Evolutionary conservation across 2,329 filamentous ascomycete species (phyloP).

Genomic region (Atkinsonella texensis): DNA sequence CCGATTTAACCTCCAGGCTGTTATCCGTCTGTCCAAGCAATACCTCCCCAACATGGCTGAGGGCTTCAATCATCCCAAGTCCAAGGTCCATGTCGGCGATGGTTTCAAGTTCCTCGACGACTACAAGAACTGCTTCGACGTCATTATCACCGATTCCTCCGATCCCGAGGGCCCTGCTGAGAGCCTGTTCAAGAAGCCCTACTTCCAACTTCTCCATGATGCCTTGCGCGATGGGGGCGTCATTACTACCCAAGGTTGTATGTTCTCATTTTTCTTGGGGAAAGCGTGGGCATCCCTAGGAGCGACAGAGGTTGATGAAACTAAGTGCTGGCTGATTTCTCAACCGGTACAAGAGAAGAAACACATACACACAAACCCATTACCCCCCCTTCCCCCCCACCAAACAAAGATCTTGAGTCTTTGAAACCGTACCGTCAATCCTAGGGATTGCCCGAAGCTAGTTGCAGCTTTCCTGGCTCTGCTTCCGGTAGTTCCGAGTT

Average conservation of each 20-base stretch:
- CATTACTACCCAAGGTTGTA: slow-evolving; percentile 99
- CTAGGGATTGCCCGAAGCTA: slow-evolving; percentile 25
- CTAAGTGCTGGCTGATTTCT: slow-evolving; percentile 2
- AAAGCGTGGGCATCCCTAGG: slow-evolving; percentile 26
- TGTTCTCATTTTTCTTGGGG: slow-evolving; percentile 55
- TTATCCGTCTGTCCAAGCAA: slow-evolving; percentile 96
- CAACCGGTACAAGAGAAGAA: slow-evolving; percentile 2
- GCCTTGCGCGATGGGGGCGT: slow-evolving; percentile 92
- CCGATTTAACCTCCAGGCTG: slow-evolving; percentile 45
- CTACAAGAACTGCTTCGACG: slow-evolving; percentile 95
- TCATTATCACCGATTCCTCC: slow-evolving; percentile 98
- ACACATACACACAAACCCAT: too few species aligned
- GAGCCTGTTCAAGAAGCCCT: slow-evolving; percentile 94
- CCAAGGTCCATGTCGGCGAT: slow-evolving; percentile 85
- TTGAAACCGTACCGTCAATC: slow-evolving; percentile 8
- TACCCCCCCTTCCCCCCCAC: too few species aligned
- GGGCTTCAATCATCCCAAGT: slow-evolving; percentile 88
- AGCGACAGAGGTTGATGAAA: slow-evolving; percentile 14
- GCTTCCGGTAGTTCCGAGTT: slow-evolving; percentile 26
- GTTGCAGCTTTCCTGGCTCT: slow-evolving; percentile 25
- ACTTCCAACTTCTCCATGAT: slow-evolving; percentile 87
- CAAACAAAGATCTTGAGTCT: too few species aligned
- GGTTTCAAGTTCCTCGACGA: slow-evolving; percentile 98
- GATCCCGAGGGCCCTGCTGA: slow-evolving; percentile 96
- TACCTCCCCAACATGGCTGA: slow-evolving; percentile 90